These are phyloP conservation scores for Fusarium compactum DNA, from an alignment of 2,329 filamentous ascomycete genomes.

Conservation along the genomic window DNA sequence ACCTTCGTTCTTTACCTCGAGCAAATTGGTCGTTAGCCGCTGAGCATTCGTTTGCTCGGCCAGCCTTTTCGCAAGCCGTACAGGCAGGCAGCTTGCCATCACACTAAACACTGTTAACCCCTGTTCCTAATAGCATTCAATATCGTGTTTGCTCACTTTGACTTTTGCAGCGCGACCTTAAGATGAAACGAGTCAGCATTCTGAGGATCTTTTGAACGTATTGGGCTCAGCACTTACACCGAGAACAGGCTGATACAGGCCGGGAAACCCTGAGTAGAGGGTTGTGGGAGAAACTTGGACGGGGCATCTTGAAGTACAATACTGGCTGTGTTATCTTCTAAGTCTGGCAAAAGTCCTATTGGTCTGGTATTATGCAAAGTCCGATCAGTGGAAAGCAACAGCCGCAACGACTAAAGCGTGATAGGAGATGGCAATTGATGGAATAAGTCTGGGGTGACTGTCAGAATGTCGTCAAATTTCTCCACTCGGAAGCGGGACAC, in stretches of 20 bases:
- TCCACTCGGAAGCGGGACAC: conserved; percentile 43
- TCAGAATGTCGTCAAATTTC: conserved; percentile 45
- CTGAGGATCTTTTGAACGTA: not conserved
- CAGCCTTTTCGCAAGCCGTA: conserved; percentile 93
- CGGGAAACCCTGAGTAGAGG: conserved; percentile 79
- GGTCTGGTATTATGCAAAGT: not conserved
- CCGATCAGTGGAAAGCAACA: conserved; percentile 1
- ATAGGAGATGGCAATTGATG: conserved; percentile 28
- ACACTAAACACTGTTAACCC: conserved; percentile 66
- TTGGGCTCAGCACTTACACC: conserved; percentile 64
- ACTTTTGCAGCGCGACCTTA: conserved; percentile 86
- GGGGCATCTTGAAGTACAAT: conserved; percentile 55
- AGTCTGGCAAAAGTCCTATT: not conserved
- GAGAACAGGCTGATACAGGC: conserved; percentile 82
- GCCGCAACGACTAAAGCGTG: conserved; percentile 8
- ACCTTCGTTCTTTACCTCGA: conserved; percentile 92
- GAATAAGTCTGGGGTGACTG: conserved; percentile 26
- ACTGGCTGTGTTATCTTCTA: not conserved
- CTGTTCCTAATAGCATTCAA: not conserved
- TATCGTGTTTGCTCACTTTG: conserved; percentile 66
- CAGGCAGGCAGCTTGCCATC: conserved; percentile 96
- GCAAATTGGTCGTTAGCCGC: conserved; percentile 97
- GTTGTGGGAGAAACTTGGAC: conserved; percentile 63
- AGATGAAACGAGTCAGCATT: conserved; percentile 6
- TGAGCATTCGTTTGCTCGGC: conserved; percentile 87